These are phyloP conservation scores for Backusella morwellensis DNA, from an alignment of 192 early-diverging fungal species.

Conservation along the genomic window DNA sequence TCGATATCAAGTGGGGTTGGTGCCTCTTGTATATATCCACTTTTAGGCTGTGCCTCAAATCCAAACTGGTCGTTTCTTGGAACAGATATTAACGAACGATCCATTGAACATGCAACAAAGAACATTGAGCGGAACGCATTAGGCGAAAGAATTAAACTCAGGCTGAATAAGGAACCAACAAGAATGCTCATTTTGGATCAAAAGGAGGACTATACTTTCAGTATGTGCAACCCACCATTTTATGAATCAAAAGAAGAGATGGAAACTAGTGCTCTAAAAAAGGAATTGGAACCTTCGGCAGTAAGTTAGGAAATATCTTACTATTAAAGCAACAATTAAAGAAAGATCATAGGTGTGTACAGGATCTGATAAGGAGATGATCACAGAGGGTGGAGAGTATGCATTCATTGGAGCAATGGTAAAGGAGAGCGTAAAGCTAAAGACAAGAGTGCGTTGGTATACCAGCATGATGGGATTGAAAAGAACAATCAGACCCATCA, in stretches of 20 bases:
- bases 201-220: conserved; percentile 53
- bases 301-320: conserved; percentile 23
- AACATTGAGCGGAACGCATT: conserved; percentile 71
- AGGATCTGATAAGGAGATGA: conserved; percentile 69
- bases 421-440: conserved; percentile 55
- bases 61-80: conserved; percentile 66
- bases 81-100: conserved; percentile 70
- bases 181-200: conserved; percentile 19
- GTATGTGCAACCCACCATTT: conserved; percentile 95
- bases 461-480: conserved; percentile 76
- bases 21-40: conserved; percentile 89
- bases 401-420: conserved; percentile 68
- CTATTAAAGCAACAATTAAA: not conserved
- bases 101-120: conserved; percentile 55
- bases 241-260: conserved; percentile 64
- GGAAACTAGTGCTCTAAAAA: conserved; percentile 43
- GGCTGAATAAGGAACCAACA: conserved; percentile 40
- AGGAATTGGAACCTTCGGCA: conserved; percentile 49
- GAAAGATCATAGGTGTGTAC: conserved; percentile 44
- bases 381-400: conserved; percentile 78
- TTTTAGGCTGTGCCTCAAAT: conserved; percentile 66
- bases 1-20: conserved; percentile 67
- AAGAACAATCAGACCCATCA: conserved; percentile 43
- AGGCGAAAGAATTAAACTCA: conserved; percentile 51
- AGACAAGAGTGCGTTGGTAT: conserved; percentile 68